phyloP scores from a whole-genome alignment of 2,329 filamentous ascomycete species.

The Fonsecaea pedrosoi region DNA sequence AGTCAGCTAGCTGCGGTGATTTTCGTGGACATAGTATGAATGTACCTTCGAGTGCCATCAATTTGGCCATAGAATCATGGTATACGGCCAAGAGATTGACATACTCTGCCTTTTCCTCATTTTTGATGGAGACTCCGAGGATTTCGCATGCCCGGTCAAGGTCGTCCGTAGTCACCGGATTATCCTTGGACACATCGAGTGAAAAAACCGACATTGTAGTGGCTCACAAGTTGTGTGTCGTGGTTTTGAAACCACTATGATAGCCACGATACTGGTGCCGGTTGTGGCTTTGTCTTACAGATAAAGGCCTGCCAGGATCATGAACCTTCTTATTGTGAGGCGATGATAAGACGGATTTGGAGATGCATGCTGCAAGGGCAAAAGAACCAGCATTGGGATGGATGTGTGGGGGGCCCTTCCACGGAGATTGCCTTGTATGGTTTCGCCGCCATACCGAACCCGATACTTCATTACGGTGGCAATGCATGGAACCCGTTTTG shows the following conservation, averaged over 20 bases:
- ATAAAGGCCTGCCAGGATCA: slow-evolving; percentile 3
- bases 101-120: slow-evolving; percentile 3
- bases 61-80: not conserved
- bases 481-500: not conserved
- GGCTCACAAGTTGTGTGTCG: slow-evolving; percentile 1
- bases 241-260: not conserved
- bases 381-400: not conserved
- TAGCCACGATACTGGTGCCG: not conserved
- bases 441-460: not conserved
- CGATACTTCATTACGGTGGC: not conserved
- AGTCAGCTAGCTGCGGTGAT: not conserved
- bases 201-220: not conserved
- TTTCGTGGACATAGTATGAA: not conserved
- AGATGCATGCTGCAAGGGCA: not conserved
- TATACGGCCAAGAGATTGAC: slow-evolving; percentile 2
- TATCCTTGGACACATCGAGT: slow-evolving; percentile 3
- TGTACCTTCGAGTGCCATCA: not conserved
- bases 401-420: not conserved
- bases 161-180: not conserved
- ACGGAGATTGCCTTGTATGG: not conserved
- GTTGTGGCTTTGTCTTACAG: not conserved
- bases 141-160: not conserved
- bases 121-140: not conserved
- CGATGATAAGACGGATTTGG: not conserved
- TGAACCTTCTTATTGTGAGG: not conserved